phyloP scores from a whole-genome alignment of 495 filamentous ascomycete species.

The Penicillium malachiteum region DNA sequence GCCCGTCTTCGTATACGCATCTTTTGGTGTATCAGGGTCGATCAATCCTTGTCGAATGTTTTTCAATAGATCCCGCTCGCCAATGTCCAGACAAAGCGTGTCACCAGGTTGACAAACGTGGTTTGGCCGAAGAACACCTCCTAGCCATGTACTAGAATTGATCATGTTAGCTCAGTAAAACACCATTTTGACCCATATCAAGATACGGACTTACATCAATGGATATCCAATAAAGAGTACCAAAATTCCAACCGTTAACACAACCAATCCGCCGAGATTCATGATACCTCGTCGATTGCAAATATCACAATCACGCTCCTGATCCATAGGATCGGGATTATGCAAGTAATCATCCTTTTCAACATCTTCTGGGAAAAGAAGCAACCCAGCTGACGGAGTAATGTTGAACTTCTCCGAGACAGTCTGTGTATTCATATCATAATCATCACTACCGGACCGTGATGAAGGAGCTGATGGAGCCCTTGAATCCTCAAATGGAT shows the following conservation, averaged over 20 bases:
- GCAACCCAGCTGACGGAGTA: slow-evolving; percentile 64
- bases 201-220: slow-evolving; percentile 55
- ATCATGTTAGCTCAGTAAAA: slow-evolving; percentile 15
- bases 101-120: slow-evolving; percentile 37
- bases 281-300: slow-evolving; percentile 64
- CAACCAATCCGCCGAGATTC: slow-evolving; percentile 64
- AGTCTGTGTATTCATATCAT: slow-evolving; percentile 71
- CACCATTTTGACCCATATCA: neutral
- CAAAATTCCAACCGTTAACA: slow-evolving; percentile 64
- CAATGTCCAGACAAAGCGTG: slow-evolving; percentile 59
- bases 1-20: slow-evolving; percentile 55
- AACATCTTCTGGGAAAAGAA: slow-evolving; percentile 73
- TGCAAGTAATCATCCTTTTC: slow-evolving; percentile 79
- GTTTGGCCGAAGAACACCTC: slow-evolving; percentile 26
- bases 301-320: slow-evolving; percentile 66
- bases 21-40: slow-evolving; percentile 69
- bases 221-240: slow-evolving; percentile 73
- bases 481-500: slow-evolving; percentile 55
- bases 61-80: slow-evolving; percentile 54
- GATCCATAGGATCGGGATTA: slow-evolving; percentile 66
- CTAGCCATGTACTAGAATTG: slow-evolving; percentile 55
- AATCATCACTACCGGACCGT: slow-evolving; percentile 61
- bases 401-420: slow-evolving; percentile 80
- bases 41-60: slow-evolving; percentile 63
- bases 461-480: slow-evolving; percentile 63